Percentiles rank a stretch among this genome's conserved stretches.
Evolutionary conservation across 345 rosid species (phyloP).

Genomic region (Salix suchowensis): DNA sequence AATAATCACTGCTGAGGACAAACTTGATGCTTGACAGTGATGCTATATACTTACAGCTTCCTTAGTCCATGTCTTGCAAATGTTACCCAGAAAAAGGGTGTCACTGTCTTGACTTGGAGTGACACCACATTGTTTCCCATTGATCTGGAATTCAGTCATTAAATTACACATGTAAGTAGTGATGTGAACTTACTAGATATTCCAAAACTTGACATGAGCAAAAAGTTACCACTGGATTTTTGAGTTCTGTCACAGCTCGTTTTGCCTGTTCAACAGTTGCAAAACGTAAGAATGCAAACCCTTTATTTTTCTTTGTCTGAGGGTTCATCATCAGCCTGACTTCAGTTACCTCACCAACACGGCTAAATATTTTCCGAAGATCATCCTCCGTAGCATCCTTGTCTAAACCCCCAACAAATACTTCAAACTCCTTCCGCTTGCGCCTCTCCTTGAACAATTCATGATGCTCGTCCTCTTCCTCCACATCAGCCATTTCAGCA

Average conservation of each 20-base stretch:
- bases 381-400: constrained; percentile 82
- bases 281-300: constrained; percentile 95
- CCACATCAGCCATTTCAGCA: constrained; percentile 42
- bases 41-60: constrained; percentile 79
- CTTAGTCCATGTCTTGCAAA: constrained; percentile 89
- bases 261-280: constrained; percentile 89
- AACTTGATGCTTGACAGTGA: constrained; percentile 12
- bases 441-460: constrained; percentile 78
- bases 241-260: constrained; percentile 73
- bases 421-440: constrained; percentile 92
- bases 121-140: constrained; percentile 96
- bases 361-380: constrained; percentile 68
- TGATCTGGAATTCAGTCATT: constrained; percentile 67
- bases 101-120: constrained; percentile 93
- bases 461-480: constrained; percentile 64
- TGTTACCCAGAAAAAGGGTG: constrained; percentile 93
- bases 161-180: constrained; percentile 23
- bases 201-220: constrained; percentile 31
- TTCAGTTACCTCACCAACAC: constrained; percentile 80
- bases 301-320: constrained; percentile 89
- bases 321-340: constrained; percentile 86
- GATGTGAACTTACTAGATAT: constrained; percentile 29
- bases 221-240: constrained; percentile 76
- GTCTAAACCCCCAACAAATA: constrained; percentile 92
- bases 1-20: constrained; percentile 11